These are phyloP conservation scores for Globisporangium lucens DNA, from an alignment of 352 stramenopile genomes.

Conservation along the genomic window DNA sequence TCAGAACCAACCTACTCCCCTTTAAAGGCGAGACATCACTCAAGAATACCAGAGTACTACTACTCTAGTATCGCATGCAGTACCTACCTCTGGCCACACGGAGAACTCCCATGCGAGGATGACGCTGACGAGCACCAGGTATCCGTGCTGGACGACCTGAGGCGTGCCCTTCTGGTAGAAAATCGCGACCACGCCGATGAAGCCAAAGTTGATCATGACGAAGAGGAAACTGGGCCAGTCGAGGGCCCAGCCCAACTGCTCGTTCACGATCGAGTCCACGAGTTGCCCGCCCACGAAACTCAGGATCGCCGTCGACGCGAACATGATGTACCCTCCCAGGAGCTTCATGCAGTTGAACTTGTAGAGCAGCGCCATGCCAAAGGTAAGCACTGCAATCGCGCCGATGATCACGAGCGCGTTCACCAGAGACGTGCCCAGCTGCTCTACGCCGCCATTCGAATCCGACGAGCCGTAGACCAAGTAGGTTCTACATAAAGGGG, in stretches of 20 bases:
- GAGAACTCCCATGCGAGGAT: conserved; percentile 97
- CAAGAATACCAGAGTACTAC: no score
- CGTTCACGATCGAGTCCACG: conserved; percentile 75
- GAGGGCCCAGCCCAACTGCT: conserved; percentile 65
- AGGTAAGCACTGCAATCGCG: conserved; percentile 80
- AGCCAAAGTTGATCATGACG: conserved; percentile 89
- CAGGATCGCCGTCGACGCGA: conserved; percentile 81
- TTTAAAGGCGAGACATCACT: no score
- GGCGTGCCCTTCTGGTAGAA: conserved; percentile 88
- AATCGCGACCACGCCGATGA: conserved; percentile 86
- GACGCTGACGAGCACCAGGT: conserved; percentile 93
- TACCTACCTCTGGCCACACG: conserved; percentile 92
- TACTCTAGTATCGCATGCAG: no score
- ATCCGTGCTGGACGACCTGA: conserved; percentile 90
- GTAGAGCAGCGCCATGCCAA: conserved; percentile 88
- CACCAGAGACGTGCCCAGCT: conserved; percentile 71
- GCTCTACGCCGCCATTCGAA: conserved; percentile 26
- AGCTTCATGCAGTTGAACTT: conserved; percentile 89
- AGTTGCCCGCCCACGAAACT: conserved; percentile 85
- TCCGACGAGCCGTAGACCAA: conserved; percentile 73
- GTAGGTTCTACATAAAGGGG: conserved; percentile 42
- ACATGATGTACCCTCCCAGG: conserved; percentile 86
- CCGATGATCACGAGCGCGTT: conserved; percentile 89
- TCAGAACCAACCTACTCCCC: not conserved
- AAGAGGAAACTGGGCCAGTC: conserved; percentile 82